phyloP scores from a whole-genome alignment of 208 protist species.

The Trypanosomatidae sp. region DNA sequence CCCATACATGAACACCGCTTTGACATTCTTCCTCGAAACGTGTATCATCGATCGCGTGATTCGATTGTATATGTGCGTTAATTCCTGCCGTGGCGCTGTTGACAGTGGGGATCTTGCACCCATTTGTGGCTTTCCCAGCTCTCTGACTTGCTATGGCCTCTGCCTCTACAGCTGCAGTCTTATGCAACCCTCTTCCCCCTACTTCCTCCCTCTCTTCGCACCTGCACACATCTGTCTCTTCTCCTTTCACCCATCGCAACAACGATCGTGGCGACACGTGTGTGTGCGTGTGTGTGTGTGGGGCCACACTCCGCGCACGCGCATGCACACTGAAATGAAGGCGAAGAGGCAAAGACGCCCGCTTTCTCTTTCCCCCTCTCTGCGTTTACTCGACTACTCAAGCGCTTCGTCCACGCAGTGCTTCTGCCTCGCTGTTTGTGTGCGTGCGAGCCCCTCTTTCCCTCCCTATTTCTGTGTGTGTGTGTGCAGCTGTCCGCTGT shows the following conservation, averaged over 20 bases:
- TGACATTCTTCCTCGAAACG: not conserved
- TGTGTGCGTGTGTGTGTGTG: not conserved
- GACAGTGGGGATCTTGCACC: not conserved
- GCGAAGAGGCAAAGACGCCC: too few relatives aligned
- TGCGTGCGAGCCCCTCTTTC: not conserved
- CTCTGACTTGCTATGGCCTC: not conserved
- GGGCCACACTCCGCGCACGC: too few relatives aligned
- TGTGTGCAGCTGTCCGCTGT: not conserved
- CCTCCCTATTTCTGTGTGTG: not conserved
- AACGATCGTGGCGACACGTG: not conserved
- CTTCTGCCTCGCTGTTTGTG: not conserved
- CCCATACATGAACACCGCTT: not conserved
- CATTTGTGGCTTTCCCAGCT: not conserved
- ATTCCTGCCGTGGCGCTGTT: not conserved
- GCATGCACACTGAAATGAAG: too few relatives aligned
- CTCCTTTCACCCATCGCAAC: not conserved
- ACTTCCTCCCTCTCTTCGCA: not conserved
- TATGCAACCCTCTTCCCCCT: not conserved
- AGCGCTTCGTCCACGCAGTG: not conserved
- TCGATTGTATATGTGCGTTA: not conserved
- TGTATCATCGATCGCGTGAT: not conserved
- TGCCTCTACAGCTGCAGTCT: not conserved
- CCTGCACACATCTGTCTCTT: not conserved
- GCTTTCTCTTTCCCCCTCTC: not conserved
- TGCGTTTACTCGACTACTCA: not conserved